Evolutionary conservation across 768 basidiomycete genomes (phyloP).

Genomic region (Lentinula raphanica): DNA sequence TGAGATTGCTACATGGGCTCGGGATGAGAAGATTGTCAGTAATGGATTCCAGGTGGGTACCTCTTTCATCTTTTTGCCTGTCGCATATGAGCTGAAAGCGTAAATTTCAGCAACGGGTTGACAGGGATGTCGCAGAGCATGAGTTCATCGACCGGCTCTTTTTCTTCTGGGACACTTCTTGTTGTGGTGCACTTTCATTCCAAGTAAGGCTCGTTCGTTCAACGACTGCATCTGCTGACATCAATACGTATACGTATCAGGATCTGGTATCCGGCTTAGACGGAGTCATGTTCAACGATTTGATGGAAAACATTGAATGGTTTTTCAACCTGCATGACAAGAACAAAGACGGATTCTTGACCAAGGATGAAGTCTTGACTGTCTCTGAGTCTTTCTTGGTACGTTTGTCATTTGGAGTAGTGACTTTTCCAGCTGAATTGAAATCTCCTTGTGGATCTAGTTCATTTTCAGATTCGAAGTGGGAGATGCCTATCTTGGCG

Average conservation of each 20-base stretch:
- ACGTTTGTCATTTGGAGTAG: conserved; percentile 18
- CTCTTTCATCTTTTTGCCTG: conserved; percentile 1
- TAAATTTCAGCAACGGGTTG: conserved; percentile 67
- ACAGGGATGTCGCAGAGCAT: conserved; percentile 90
- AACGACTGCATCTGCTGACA: neutral
- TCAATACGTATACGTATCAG: conserved; percentile 31
- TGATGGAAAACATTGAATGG: conserved; percentile 99
- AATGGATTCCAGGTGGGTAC: conserved; percentile 81
- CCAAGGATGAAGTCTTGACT: conserved; percentile 94
- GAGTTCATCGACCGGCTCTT: conserved; percentile 92
- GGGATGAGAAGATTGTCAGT: conserved; percentile 86
- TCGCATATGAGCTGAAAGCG: conserved; percentile 4
- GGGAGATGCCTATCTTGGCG: conserved; percentile 93
- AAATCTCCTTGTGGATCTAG: conserved; percentile 35
- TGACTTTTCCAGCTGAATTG: neutral
- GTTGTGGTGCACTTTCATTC: conserved; percentile 80
- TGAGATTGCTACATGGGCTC: conserved; percentile 92
- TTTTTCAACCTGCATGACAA: conserved; percentile 96
- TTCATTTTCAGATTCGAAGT: conserved; percentile 98
- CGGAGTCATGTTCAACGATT: conserved; percentile 89
- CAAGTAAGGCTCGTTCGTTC: conserved; percentile 48
- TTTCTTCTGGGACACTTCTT: conserved; percentile 87
- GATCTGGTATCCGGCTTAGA: conserved; percentile 87
- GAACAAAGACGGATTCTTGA: conserved; percentile 91
- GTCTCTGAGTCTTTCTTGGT: conserved; percentile 92